Base-by-base conservation (phyloP, 1,284 basidiomycete species). In the Mycosarcoma maydis region DNA sequence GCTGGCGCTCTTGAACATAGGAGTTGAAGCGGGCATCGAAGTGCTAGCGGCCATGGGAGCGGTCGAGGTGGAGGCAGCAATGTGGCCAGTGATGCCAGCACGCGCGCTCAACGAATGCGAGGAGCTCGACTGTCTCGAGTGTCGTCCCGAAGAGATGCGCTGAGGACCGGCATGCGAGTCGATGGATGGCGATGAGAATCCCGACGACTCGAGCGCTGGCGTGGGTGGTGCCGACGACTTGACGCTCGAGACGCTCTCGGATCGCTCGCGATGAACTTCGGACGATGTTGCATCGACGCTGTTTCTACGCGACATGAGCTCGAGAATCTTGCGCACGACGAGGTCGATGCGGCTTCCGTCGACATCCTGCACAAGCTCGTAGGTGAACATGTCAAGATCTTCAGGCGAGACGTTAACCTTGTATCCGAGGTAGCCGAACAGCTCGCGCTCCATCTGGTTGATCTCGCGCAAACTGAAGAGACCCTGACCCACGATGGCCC, bases 361-460 rank as follows among this genome's bases (percentile, higher is more conserved):
- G 44, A 60, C 48, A 16, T 69, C 67, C 36, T 61, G 48, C 43
- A 75, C 69, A 34, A 80, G 67, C 44, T 73, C 73, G 37, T 56
- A 59, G 37, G 68, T 70, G 47, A 81, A 80, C 24, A 60, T 39
- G n/a, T 66, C 61, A 33, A 81, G 67, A 17, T 76, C 77, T 24
- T 73, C 71, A n/a, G 67, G 70, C 42, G 62, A 53, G 5, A 78
- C 76, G 40, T 77, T 76, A 52, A 81, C 73, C 52, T 76, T 73
- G 64, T 73, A 74, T 46, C 75, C 80, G 23, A 81, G 72, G 51
- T 80, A 81, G n/a, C 73, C 76, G 30, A 82, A 80, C 24, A 82
- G 69, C 57, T 82, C 80, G 30, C 80, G 75, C 61, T 82, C 80
- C 78, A 82, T 81, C 58, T 81, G 80, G 59, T 82, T 82, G 49